A percentile compares a stretch with the other conserved stretches of the same genome.
phyloP scores from a whole-genome alignment of 441 rosid genomes.

The Mallotus repandus region DNA sequence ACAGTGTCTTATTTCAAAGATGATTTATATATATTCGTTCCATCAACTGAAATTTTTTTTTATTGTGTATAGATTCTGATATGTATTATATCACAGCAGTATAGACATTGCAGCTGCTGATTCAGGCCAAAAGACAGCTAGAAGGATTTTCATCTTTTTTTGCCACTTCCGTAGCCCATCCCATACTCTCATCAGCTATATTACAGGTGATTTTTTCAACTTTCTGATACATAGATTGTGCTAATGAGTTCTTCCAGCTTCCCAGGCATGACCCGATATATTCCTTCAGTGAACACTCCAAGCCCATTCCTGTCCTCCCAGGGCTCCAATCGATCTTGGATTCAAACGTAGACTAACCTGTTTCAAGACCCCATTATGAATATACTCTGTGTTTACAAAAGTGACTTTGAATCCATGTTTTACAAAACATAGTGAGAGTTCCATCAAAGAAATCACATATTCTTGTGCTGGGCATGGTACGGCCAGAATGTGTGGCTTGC shows the following conservation, averaged over 20 bases:
- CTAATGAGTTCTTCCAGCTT: conserved; percentile 30
- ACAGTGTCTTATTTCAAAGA: too few species aligned
- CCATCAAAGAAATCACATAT: conserved; percentile 15
- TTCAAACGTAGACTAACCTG: conserved; percentile 11
- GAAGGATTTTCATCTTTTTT: conserved; percentile 39
- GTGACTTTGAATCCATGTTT: conserved; percentile 16
- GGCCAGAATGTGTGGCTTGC: neutral
- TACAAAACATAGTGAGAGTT: conserved; percentile 8
- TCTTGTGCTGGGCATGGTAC: conserved; percentile 19
- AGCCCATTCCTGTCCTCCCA: conserved; percentile 33
- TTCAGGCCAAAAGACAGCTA: too few species aligned
- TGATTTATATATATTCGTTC: too few species aligned
- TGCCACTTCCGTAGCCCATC: conserved; percentile 44
- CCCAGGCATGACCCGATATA: conserved; percentile 23
- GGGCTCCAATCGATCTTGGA: conserved; percentile 33
- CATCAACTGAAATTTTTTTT: too few species aligned
- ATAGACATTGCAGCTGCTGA: too few species aligned
- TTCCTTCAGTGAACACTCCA: conserved; percentile 17
- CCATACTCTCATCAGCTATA: conserved; percentile 29
- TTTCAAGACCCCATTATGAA: conserved; percentile 15
- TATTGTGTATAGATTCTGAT: too few species aligned
- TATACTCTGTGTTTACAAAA: conserved; percentile 10
- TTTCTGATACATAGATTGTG: conserved; percentile 19
- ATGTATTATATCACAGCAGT: too few species aligned
- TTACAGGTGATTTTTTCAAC: conserved; percentile 23